Base-by-base conservation (phyloP, 2,329 filamentous ascomycete species). In the Diaporthe eres region DNA sequence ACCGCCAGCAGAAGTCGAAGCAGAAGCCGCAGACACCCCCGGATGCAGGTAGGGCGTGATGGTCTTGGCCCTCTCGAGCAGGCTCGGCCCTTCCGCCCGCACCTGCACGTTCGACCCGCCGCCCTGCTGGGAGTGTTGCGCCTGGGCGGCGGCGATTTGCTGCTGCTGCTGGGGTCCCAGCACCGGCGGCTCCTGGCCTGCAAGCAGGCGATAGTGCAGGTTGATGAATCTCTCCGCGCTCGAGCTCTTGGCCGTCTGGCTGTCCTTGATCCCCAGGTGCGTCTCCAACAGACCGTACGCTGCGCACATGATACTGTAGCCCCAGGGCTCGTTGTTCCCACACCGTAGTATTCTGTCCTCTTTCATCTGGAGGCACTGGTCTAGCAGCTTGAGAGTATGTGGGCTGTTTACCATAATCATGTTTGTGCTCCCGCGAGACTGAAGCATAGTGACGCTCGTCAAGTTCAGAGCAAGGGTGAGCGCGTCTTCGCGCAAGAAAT, bases 261-360 rank as follows among this genome's bases (percentile, higher is more conserved):
- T 81, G 10, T 89, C 87, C 83, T 91, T 92, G 75, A 87, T 87
- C 39, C 88, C 89, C 19, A 92, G 83, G 76, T 92, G 90, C 0
- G 89, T 88, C 81, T 92, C 90, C 34, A 92, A 84, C 13, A 92
- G 84, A 4, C 90, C 90, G 37, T 89, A 85, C 1, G 90, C 89
- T 4, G 90, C 89, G 78, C 90, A 92, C 88, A 92, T 90, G 80
- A 91, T 91, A 74, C 88, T 90, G 81, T 92, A 91, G 25, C 90
- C 90, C 90, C 90, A 92, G 0, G 90, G 90, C 80, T 92, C 90
- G 79, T 91, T 90, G 83, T 92, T 92, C 22, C 90, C 90, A 77
- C 89, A 91, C n/a, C 90, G 85, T 34, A 92, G 81, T 10, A 92
- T 86, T 1, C 90, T 87, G 78, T 92, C 90, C 79, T 92, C 90